Percentiles rank a stretch among this genome's conserved stretches.
These are phyloP conservation scores for Penicillium sp. DNA, from an alignment of 2,329 filamentous ascomycete species.

Conservation along the genomic window DNA sequence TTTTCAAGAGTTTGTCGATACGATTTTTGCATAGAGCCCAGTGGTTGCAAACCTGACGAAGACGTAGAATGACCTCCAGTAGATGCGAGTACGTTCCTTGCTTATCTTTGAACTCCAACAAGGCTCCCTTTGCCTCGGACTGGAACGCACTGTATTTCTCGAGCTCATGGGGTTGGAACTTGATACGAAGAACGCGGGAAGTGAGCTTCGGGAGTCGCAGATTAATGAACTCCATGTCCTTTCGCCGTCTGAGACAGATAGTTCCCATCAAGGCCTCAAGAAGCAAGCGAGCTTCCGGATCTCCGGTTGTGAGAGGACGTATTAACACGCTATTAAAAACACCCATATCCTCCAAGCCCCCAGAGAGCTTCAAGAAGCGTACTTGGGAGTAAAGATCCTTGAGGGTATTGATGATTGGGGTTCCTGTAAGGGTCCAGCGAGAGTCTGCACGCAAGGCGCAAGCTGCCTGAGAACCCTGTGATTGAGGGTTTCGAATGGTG, in stretches of 20 bases:
- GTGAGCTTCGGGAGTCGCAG: conserved; percentile 74
- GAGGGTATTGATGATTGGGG: conserved; percentile 79
- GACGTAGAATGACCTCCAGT: conserved; percentile 76
- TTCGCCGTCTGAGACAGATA: conserved; percentile 77
- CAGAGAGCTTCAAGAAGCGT: conserved; percentile 73
- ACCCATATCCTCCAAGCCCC: conserved; percentile 70
- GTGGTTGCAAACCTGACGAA: conserved; percentile 86
- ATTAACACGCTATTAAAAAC: conserved; percentile 74
- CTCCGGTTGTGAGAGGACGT: conserved; percentile 63
- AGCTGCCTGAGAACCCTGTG: conserved; percentile 70
- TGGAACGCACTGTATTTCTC: conserved; percentile 75
- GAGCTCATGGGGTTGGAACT: conserved; percentile 71
- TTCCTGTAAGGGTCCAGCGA: conserved; percentile 78
- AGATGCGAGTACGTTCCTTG: conserved; percentile 67
- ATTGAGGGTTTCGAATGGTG: conserved; percentile 73
- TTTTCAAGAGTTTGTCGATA: conserved; percentile 68
- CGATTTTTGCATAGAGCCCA: conserved; percentile 79
- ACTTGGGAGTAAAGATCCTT: conserved; percentile 79
- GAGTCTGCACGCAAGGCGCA: conserved; percentile 67
- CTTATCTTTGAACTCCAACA: conserved; percentile 60
- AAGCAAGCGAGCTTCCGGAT: conserved; percentile 60
- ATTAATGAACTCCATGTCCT: conserved; percentile 87
- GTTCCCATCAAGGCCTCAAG: conserved; percentile 78
- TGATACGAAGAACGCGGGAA: conserved; percentile 74
- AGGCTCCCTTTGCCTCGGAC: conserved; percentile 72